Percentiles rank a stretch among this genome's conserved stretches.
phyloP scores from a whole-genome alignment of 73 alveolate genomes.

The Blepharisma stoltei region DNA sequence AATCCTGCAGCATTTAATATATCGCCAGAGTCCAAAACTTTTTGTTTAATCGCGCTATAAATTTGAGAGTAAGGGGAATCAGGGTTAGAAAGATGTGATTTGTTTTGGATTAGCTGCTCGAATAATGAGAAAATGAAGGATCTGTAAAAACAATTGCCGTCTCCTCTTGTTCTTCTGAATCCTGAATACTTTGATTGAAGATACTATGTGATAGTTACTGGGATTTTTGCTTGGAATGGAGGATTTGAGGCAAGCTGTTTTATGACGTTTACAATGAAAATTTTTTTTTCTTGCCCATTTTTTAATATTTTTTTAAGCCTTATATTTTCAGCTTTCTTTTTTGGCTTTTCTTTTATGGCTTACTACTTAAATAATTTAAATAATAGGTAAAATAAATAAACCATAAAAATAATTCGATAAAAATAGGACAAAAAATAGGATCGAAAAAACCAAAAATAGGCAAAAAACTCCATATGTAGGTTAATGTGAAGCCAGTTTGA shows the following conservation, averaged over 20 bases:
- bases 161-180: slow-evolving; percentile 72
- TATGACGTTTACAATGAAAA: no score
- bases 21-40: slow-evolving; percentile 47
- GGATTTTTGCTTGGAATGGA: slow-evolving; percentile 33
- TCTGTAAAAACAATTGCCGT: slow-evolving; percentile 87
- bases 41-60: slow-evolving; percentile 23
- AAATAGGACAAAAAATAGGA: no score
- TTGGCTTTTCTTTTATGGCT: no score
- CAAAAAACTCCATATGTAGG: no score
- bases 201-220: slow-evolving; percentile 32
- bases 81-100: slow-evolving; percentile 15
- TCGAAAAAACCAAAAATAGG: no score
- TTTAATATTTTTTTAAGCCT: no score
- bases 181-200: slow-evolving; percentile 31
- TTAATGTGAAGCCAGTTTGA: no score
- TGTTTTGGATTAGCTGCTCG: slow-evolving; percentile 58
- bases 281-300: no score
- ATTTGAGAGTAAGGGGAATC: slow-evolving; percentile 12
- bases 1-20: slow-evolving; percentile 67
- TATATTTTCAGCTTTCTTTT: no score
- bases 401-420: no score
- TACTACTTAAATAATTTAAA: no score
- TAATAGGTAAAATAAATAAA: no score
- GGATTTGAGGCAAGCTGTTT: slow-evolving; percentile 33
- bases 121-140: slow-evolving; percentile 67